Evolutionary conservation across 768 basidiomycete species (phyloP), one percentile per base, ranked within the genome.

Genomic region (Leccinum subgranulosum): DNA sequence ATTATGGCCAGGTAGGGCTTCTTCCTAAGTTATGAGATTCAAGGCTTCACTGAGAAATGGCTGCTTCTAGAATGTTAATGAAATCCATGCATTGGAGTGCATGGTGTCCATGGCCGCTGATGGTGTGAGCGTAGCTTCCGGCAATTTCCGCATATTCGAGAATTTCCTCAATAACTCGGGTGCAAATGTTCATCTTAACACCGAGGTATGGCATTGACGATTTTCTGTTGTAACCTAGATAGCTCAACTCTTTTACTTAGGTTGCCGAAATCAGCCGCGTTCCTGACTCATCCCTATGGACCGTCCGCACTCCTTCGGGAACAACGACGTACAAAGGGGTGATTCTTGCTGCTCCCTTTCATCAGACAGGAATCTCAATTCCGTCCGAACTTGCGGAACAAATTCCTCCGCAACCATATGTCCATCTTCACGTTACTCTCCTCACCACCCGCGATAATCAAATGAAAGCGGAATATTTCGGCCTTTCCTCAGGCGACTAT

Each of bases 331-430:
- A 92, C 69, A 83, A 81, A 67, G 85, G 84, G 3, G 81, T 98
- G 55, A 86, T 98, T 66, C 77, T 97, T 54, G 94, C 94, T 2
- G 87, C 92, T 2, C 96, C 96, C 3, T 90, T 85, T 77, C 85
- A 91, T 72, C 83, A 79, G 27, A 80, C 89, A 2, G 74, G 73
- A 14, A 87, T 92, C 60, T 65, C 67, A 6, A 69, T 90, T 25
- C 79, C 86, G 4, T 52, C 69, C 6, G 66, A 80, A 17, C 69
- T 88, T 29, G 67, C 80, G 5, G 70, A 77, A 3, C 77, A 77
- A 49, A 81, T 94, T 31, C 86, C 87, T 2, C 66, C 76, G 36
- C 88, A 90, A 61, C 84, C 86, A 21, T 97, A 96, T 68, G 81
- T 93, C 49, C 84, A 81, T 61, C 84, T 98, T 2, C 91, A 95